These are phyloP conservation scores for Talaromyces sp. DNA, from an alignment of 2,329 filamentous ascomycete species.

Conservation along the genomic window DNA sequence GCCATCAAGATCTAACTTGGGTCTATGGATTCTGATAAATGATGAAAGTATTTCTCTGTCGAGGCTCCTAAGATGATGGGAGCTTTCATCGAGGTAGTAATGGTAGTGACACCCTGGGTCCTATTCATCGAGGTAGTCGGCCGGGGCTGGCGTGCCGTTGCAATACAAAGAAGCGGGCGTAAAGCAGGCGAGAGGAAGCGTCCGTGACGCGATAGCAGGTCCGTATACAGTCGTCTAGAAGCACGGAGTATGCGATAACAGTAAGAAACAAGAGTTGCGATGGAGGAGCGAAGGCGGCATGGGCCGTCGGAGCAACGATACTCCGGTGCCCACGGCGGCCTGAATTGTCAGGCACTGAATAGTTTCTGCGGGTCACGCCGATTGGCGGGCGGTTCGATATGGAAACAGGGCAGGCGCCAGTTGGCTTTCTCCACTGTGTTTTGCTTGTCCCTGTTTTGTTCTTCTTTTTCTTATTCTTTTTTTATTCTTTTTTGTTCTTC, in stretches of 20 bases:
- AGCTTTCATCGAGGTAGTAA: conserved; percentile 7
- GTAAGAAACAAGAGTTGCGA: neutral
- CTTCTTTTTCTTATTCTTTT: neutral
- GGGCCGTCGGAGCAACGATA: neutral
- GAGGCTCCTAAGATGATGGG: conserved; percentile 11
- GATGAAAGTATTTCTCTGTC: conserved; percentile 10
- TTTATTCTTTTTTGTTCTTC: neutral
- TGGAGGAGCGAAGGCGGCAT: neutral
- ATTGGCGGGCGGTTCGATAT: neutral
- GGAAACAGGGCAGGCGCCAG: neutral
- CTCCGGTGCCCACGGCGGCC: neutral
- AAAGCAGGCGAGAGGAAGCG: neutral
- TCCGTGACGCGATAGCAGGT: neutral
- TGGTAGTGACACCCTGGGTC: conserved; percentile 3
- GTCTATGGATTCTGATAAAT: neutral
- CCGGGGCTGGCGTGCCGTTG: conserved; percentile 6
- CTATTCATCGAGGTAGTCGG: conserved; percentile 11
- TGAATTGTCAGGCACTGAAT: neutral
- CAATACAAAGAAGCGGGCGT: neutral
- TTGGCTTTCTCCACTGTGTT: too few relatives aligned
- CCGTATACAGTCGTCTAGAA: neutral
- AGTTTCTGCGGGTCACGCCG: neutral
- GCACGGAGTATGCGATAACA: neutral
- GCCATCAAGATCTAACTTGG: conserved; percentile 10
- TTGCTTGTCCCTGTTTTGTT: too few relatives aligned